Evolutionary conservation across 768 basidiomycete species (phyloP), one percentile per base, ranked within the genome.

Genomic region (Boletellus emodensis): DNA sequence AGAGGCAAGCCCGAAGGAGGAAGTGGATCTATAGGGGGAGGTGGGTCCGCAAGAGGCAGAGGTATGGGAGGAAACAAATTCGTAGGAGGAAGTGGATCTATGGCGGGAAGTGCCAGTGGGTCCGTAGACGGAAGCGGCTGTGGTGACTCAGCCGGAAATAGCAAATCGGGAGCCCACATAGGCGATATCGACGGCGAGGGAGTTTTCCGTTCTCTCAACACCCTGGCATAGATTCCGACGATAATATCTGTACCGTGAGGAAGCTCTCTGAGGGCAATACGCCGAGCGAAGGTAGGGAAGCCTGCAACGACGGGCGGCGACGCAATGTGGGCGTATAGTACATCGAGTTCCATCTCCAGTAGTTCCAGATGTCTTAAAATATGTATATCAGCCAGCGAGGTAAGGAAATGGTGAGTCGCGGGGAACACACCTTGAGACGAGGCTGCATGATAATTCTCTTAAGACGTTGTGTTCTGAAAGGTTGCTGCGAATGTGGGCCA

Each of bases 401-500:
- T 15, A 32, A 28, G 10, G 11, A 3, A 10, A 30, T 26, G 24
- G 24, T 26, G 24, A 26, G 6, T 26, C 24, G 37, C 20, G 14
- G 11, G 4, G 13, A 13, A 50, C 62, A 0, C 28, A 65, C 64
- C 22, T 61, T 3, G 61, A 52, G 6, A 52, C 37, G 2, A 66
- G 33, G 36, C 56, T 53, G 39, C 49, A 61, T 1, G 53, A 50
- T 20, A 68, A 48, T n/a, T 65, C 64, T 42, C 49, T 39, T 2
- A 65, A 35, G 10, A 65, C 55, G 22, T 61, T 68, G n/a, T 58
- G 12, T 24, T 61, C 61, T 4, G 55, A 44, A 35, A 66, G 53
- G 28, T 55, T 57, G 28, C 8, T 40, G 28, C 35, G 40, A 18
- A 67, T 62, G 28, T 53, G 37, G 5, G 35, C 6, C 15, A 67